A percentile compares a stretch with the other conserved stretches of the same genome.
Evolutionary conservation across 1,139 yeast genomes (phyloP).

Genomic region (Pichia sp.): DNA sequence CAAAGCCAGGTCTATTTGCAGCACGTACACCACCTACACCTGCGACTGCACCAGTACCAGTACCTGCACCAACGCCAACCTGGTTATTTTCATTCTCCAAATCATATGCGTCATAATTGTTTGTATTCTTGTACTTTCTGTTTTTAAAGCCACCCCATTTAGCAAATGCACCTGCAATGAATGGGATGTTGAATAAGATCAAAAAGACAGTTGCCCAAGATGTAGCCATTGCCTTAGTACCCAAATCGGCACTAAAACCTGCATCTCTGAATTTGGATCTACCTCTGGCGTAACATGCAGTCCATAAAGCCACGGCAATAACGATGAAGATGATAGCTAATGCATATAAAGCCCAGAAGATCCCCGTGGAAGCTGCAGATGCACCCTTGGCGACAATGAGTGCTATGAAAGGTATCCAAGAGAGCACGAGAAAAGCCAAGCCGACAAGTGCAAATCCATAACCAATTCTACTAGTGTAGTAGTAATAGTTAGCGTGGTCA

Average conservation of each 20-base stretch:
- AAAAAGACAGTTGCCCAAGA: slow-evolving; percentile 19
- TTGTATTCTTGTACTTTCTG: too few relatives aligned
- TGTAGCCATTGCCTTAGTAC: slow-evolving; percentile 34
- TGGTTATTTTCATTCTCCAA: too few relatives aligned
- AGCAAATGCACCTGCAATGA: slow-evolving; percentile 3
- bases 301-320: slow-evolving; percentile 53
- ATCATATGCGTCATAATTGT: too few relatives aligned
- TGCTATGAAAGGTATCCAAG: slow-evolving; percentile 27
- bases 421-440: slow-evolving; percentile 46
- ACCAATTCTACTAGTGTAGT: slow-evolving; percentile 57
- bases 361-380: too few relatives aligned
- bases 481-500: slow-evolving; percentile 42
- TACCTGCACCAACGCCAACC: too few relatives aligned
- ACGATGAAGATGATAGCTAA: slow-evolving; percentile 46
- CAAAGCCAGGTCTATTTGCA: too few relatives aligned
- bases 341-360: slow-evolving; percentile 14
- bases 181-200: slow-evolving; percentile 13
- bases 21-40: too few relatives aligned
- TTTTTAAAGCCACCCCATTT: too few relatives aligned
- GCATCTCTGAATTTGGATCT: slow-evolving; percentile 44
- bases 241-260: slow-evolving; percentile 44
- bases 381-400: neutral
- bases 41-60: too few relatives aligned
- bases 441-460: slow-evolving; percentile 63
- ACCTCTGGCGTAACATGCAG: slow-evolving; percentile 62